Evolutionary conservation across 2,329 filamentous ascomycete genomes (phyloP).

Genomic region (Dendryphion nanum): DNA sequence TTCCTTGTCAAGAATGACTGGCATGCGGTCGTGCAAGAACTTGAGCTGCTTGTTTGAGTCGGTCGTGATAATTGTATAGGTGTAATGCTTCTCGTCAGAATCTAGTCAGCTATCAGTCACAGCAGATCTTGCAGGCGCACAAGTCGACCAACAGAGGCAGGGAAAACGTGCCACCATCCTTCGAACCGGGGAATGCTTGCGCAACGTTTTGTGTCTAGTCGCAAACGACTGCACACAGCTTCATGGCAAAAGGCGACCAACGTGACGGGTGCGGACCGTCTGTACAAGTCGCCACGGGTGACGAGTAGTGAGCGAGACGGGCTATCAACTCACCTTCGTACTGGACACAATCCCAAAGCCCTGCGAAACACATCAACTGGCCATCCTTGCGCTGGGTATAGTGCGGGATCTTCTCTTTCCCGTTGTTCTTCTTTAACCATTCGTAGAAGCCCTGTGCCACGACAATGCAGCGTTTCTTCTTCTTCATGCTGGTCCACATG

Average conservation of each 20-base stretch:
- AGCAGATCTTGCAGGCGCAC: slow-evolving; percentile 6
- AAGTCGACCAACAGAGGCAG: slow-evolving; percentile 5
- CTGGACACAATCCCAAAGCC: slow-evolving; percentile 84
- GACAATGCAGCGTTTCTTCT: slow-evolving; percentile 81
- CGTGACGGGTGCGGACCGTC: too few relatives aligned
- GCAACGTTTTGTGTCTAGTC: too few relatives aligned
- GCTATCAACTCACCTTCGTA: slow-evolving; percentile 62
- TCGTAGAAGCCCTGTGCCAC: slow-evolving; percentile 94
- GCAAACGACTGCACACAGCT: too few relatives aligned
- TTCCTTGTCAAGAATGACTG: slow-evolving; percentile 79
- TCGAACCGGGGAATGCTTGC: slow-evolving; percentile 15
- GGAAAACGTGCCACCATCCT: slow-evolving; percentile 16
- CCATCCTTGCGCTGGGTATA: slow-evolving; percentile 81
- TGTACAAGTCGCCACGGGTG: too few relatives aligned
- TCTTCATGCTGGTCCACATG: slow-evolving; percentile 93
- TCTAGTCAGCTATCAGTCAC: slow-evolving; percentile 42
- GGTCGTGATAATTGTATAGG: slow-evolving; percentile 93
- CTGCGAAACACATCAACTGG: slow-evolving; percentile 82
- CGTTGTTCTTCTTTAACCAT: slow-evolving; percentile 78
- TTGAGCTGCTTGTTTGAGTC: slow-evolving; percentile 76
- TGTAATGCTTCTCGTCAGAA: slow-evolving; percentile 70
- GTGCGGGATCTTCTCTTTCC: slow-evolving; percentile 81
- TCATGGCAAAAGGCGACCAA: too few relatives aligned
- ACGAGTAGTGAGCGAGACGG: slow-evolving; percentile 1
- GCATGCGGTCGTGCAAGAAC: slow-evolving; percentile 95